Evolutionary conservation across 176 grass and related monocot genomes (phyloP).

Genomic region (Aechmea fasciata): DNA sequence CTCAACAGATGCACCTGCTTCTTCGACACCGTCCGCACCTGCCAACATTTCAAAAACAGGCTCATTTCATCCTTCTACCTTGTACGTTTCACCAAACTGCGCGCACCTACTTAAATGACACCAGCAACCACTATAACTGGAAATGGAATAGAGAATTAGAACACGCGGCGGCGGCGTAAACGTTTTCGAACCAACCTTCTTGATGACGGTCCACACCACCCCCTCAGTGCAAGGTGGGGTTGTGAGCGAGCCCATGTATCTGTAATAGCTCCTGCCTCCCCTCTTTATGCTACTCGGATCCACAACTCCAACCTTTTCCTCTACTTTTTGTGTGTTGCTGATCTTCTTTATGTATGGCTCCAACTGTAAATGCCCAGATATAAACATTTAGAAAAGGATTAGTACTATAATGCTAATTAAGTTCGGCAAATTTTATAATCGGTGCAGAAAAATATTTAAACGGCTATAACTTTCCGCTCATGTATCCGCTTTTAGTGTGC

Average conservation of each 20-base stretch:
- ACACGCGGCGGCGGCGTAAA: neutral
- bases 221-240: constrained; percentile 62
- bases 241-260: constrained; percentile 78
- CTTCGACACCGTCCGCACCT: constrained; percentile 47
- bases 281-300: constrained; percentile 26
- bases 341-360: constrained; percentile 35
- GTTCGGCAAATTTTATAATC: no score
- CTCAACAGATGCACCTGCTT: constrained; percentile 48
- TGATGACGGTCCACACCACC: constrained; percentile 59
- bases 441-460: no score
- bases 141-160: no score
- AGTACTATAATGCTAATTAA: no score
- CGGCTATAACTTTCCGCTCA: no score
- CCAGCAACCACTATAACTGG: no score
- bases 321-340: constrained; percentile 6
- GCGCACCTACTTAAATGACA: neutral
- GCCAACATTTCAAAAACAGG: neutral
- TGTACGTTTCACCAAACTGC: neutral
- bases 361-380: constrained; percentile 20
- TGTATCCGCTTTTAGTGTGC: no score
- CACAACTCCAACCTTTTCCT: constrained; percentile 28
- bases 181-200: constrained; percentile 31
- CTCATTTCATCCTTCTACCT: neutral
- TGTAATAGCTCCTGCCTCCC: constrained; percentile 41
- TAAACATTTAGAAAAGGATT: neutral